Evolutionary conservation across 208 protist genomes (phyloP), one percentile per base, ranked within the genome.

Genomic region (Trypanosoma brucei): DNA sequence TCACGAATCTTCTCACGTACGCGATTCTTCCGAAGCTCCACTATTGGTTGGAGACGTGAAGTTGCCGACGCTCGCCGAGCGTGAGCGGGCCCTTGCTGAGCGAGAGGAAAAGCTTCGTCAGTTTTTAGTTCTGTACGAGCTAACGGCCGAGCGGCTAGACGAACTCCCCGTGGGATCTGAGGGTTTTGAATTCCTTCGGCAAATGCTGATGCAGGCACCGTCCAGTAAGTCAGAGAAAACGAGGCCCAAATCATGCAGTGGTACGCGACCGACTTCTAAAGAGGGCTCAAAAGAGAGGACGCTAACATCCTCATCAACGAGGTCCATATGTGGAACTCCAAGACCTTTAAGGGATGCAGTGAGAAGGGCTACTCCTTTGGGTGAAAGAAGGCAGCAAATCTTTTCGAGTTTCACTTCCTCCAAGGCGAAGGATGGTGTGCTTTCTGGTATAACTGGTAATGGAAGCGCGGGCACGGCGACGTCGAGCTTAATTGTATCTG

Each of bases 81-180:
- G 78, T 22, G 84, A 91, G 54, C 50, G 49, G 36, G 55, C 62
- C 46, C 63, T 93, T 50, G 33, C 46, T 1, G 76, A 78, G 62
- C 75, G 84, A 36, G 89, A 95, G 68, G 70, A 72, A 38, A 92
- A 95, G 52, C 62, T 95, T 13, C 70, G 81, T 44, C 59, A 78
- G 0, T 68, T 95, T 22, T 63, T 95, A 52, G 49, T 71, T 22
- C 68, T 95, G n/a, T 95, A 95, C 56, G 89, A 90, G 49, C 71
- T 95, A 34, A 92, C 84, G 8, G 65, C 85, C n/a, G 76, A 81
- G 52, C 72, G 80, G 56, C 66, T 95, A 9, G 85, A 95, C 69
- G 38, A 71, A 46, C 55, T 95, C 4, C 68, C 67, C n/a, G 51
- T 45, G 13, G 61, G 54, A 30, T 62, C 51, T 39, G 61, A 73